Evolutionary conservation across 192 early-diverging fungal genomes (phyloP), one percentile per base, ranked within the genome.

Genomic region (Obelidium mucronatum): DNA sequence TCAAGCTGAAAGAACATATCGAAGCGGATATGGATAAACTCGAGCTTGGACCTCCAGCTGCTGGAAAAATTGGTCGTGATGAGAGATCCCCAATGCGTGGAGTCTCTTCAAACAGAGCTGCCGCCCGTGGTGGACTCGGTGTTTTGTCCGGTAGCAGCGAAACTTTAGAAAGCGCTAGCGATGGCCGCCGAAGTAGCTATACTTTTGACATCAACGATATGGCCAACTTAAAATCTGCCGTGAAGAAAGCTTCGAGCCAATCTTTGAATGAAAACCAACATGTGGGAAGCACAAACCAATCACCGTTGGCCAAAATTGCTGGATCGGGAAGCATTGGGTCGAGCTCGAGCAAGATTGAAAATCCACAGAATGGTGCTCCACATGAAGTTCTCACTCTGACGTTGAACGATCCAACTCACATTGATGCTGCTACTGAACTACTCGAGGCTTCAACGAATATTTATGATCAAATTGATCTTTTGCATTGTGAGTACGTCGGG

Each of bases 391-490:
- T 93, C 26, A 85, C 86, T 2, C 73, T 95, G 66, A 91, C 90
- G 6, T 81, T 95, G 40, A 85, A 85, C 22, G 92, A 95, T 73
- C 86, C 88, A 6, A 78, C 82, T 24, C 84, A 88, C 36, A 80
- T 91, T 52, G 77, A 79, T 35, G 83, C 82, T 17, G 93, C 94
- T 13, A 83, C 90, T 26, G 79, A 78, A 1, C 83, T 89, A 61
- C 81, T 96, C 31, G 62, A 72, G 22, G 65, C 70, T 30, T 93
- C 91, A 17, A 84, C 89, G 4, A 93, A 94, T 71, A 82, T 96
- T 5, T 93, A 91, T 58, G 94, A 96, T 74, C 94, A 96, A 78
- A 85, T 91, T 66, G 91, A 94, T 74, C 72, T 94, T 52, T 79
- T 96, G 24, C 92, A 94, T 73, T 95, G 76, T 77, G 35, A 77